Base-by-base conservation (phyloP, 2,329 filamentous ascomycete species). In the Fusarium guadeloupense region DNA sequence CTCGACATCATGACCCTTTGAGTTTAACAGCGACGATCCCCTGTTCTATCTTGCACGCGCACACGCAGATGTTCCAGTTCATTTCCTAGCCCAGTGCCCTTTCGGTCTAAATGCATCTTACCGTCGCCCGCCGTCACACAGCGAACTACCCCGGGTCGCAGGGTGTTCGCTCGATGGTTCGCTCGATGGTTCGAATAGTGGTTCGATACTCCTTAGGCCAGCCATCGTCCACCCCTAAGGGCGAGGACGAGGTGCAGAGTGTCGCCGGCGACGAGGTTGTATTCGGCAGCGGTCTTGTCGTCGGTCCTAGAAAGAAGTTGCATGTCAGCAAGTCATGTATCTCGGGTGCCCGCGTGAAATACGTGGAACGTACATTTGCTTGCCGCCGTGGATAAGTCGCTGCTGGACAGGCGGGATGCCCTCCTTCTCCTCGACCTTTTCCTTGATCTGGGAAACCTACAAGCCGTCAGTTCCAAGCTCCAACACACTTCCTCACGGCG, bases 351-450 rank as follows among this genome's bases (percentile, higher is more conserved):
- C n/a, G n/a, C n/a, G 35, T 30, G 33, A 23, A 37, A 20, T 13
- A 38, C 35, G 7, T 25, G 47, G 43, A 43, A 44, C 82, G 60
- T 80, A 97, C 95, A 99, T 97, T 77, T 99, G 95, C 83, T 99
- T 99, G 72, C 95, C 95, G 48, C 94, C 93, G 74, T 90, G 97
- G 72, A 99, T 99, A 66, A 99, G 82, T 55, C 95, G 89, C 79
- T 99, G 95, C 80, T 99, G 95, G 16, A 95, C 93, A 1, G 95
- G 95, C 37, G 95, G 94, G 71, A 99, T 99, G 53, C 95, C 95
- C 76, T 98, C 95, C 80, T 98, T 98, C 82, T 99, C 95, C 78
- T 99, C 95, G 51, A 99, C 95, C 72, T 94, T 93, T 80, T 98
- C 95, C 84, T 99, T 99, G 84, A 99, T 98, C 76, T 93, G 89